Evolutionary conservation across 352 stramenopile species (phyloP).

Genomic region (Blastocystis hominis): DNA sequence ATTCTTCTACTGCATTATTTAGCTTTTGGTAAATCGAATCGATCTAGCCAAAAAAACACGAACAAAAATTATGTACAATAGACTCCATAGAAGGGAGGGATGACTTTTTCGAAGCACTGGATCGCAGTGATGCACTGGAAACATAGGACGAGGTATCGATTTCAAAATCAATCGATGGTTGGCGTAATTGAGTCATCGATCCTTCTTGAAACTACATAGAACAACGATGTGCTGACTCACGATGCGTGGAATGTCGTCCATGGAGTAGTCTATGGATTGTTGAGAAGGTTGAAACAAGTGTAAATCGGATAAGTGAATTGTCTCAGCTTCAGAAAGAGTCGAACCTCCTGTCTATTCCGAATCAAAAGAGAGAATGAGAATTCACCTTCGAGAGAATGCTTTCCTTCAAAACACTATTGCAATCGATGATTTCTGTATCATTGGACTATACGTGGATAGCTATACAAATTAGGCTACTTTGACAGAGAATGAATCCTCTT

Average conservation of each 20-base stretch:
- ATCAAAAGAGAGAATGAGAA: not conserved
- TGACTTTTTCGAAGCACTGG: not conserved
- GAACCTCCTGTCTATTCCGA: not conserved
- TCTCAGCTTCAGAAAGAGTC: not conserved
- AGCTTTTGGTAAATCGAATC: not conserved
- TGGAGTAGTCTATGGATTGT: slow-evolving; percentile 21
- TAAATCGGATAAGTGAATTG: slow-evolving; percentile 1
- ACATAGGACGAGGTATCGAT: not conserved
- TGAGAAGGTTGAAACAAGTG: not conserved
- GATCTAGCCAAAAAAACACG: not conserved
- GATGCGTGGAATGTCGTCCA: not conserved
- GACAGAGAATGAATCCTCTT: not conserved
- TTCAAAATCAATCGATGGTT: not conserved
- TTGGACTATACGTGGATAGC: not conserved
- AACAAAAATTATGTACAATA: not conserved
- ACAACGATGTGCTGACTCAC: not conserved
- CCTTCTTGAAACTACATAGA: not conserved
- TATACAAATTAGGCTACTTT: not conserved
- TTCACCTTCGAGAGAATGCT: not conserved
- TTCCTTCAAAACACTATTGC: not conserved
- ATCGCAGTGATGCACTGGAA: not conserved
- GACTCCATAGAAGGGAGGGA: not conserved
- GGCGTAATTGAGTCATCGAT: not conserved
- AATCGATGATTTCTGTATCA: not conserved
- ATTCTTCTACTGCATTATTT: not conserved